Conservation (phyloP, 768 basidiomycete species). For the Psilocybe cyanescens region DNA sequence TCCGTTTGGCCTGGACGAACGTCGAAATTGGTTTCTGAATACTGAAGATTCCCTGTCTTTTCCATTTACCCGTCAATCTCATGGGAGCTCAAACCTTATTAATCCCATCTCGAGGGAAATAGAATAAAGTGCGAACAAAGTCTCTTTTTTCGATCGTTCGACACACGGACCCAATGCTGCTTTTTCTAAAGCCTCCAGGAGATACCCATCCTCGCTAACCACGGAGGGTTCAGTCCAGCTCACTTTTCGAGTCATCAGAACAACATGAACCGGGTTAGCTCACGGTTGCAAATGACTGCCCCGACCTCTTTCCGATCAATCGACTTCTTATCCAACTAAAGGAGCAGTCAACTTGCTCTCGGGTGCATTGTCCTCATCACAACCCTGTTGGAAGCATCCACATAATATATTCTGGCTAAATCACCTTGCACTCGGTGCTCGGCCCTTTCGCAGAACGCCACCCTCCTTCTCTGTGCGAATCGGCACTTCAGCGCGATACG, state of each 20-base stretch:
- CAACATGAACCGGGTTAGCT: constrained; percentile 8
- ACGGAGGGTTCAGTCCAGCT: background rate
- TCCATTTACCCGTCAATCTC: background rate
- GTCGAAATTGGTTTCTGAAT: background rate
- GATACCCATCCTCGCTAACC: background rate
- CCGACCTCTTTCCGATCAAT: constrained; percentile 5
- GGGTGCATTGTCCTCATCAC: background rate
- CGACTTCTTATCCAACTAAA: constrained; percentile 1
- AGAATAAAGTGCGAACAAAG: background rate
- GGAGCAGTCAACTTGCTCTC: background rate
- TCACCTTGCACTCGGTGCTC: background rate
- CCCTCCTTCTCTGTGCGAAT: constrained; percentile 1
- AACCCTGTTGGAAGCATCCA: background rate
- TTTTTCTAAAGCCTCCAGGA: background rate
- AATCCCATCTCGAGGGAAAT: background rate
- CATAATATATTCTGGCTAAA: background rate
- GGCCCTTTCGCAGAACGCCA: constrained; percentile 1
- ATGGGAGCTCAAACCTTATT: background rate
- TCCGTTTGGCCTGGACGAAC: background rate
- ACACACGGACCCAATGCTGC: background rate
- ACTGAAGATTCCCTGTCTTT: background rate
- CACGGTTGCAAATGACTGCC: background rate
- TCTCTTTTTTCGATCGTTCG: background rate
- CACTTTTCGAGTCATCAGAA: background rate
- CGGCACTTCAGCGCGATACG: background rate